Percentiles rank a stretch among this genome's conserved stretches.
Conservation (phyloP, 208 protist species). For the Lotmaria passim region DNA sequence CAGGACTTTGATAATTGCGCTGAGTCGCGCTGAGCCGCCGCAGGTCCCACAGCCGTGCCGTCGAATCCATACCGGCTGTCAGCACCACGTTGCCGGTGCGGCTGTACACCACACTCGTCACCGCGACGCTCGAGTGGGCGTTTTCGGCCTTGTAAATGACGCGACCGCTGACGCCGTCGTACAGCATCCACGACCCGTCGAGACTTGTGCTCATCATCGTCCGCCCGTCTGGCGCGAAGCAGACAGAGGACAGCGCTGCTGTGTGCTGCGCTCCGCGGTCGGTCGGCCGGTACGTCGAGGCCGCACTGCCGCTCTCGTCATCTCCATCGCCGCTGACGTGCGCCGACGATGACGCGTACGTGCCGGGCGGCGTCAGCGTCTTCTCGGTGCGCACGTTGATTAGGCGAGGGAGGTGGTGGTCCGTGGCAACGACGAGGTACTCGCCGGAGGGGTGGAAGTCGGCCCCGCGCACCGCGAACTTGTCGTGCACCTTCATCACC, state of each 20-base stretch:
- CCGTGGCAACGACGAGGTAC: constrained; percentile 78
- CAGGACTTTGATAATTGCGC: constrained; percentile 35
- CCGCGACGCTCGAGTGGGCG: constrained; percentile 74
- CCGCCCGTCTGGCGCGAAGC: constrained; percentile 65
- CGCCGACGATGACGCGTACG: constrained; percentile 28
- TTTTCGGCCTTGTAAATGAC: constrained; percentile 55
- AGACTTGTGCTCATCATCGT: constrained; percentile 67
- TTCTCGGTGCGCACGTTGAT: constrained; percentile 69
- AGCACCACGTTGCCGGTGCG: constrained; percentile 80
- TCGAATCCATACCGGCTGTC: constrained; percentile 86
- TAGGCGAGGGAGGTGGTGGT: constrained; percentile 74
- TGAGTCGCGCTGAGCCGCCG: constrained; percentile 35
- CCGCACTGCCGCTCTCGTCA: constrained; percentile 5
- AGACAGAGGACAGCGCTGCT: constrained; percentile 65
- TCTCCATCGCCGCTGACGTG: constrained; percentile 24
- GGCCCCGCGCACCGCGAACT: constrained; percentile 66
- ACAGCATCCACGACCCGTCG: constrained; percentile 78
- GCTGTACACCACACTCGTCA: constrained; percentile 85
- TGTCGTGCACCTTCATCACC: constrained; percentile 73
- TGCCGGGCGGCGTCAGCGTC: constrained; percentile 54
- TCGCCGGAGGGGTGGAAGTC: constrained; percentile 84
- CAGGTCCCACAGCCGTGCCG: constrained; percentile 83
- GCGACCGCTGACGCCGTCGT: constrained; percentile 79
- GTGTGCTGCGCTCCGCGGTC: constrained; percentile 53
- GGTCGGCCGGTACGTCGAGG: constrained; percentile 18